Evolutionary conservation across 805 yeast genomes (phyloP).

Genomic region (Candida tallmaniae): DNA sequence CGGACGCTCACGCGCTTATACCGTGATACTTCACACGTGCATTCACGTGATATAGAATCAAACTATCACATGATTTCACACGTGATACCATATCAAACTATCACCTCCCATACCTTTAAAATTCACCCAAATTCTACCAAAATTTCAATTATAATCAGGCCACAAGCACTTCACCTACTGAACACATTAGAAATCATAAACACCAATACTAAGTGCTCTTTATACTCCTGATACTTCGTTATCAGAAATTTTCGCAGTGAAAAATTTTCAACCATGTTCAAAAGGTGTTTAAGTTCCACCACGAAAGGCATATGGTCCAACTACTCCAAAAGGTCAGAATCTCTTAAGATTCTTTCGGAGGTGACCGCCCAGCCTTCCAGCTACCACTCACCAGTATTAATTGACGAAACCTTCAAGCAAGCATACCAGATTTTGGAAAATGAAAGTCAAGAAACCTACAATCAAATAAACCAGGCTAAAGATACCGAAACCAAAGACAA

Average conservation of each 20-base stretch:
- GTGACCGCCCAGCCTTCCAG: conserved; percentile 42
- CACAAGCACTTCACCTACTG: too few relatives aligned
- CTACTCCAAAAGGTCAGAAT: conserved; percentile 23
- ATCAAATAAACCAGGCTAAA: conserved; percentile 27
- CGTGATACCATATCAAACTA: too few relatives aligned
- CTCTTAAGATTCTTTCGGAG: conserved; percentile 40
- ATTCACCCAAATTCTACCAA: too few relatives aligned
- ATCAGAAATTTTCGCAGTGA: conserved; percentile 2
- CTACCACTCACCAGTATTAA: conserved; percentile 65
- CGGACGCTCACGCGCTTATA: too few relatives aligned
- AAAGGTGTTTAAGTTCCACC: conserved; percentile 5
- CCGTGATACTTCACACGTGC: too few relatives aligned
- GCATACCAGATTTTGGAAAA: conserved; percentile 59
- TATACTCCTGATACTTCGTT: too few relatives aligned
- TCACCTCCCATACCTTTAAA: too few relatives aligned
- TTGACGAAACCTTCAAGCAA: conserved; percentile 67
- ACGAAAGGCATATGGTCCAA: conserved; percentile 32
- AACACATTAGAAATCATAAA: too few relatives aligned
- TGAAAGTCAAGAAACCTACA: conserved; percentile 40
- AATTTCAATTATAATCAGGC: too few relatives aligned
- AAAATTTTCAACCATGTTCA: conserved; percentile 9
- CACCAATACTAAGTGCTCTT: too few relatives aligned
- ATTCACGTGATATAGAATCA: too few relatives aligned
- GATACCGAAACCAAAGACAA: conserved; percentile 14
- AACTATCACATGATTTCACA: too few relatives aligned